phyloP scores from a whole-genome alignment of 352 stramenopile species.

The Phytophthora crassamura region DNA sequence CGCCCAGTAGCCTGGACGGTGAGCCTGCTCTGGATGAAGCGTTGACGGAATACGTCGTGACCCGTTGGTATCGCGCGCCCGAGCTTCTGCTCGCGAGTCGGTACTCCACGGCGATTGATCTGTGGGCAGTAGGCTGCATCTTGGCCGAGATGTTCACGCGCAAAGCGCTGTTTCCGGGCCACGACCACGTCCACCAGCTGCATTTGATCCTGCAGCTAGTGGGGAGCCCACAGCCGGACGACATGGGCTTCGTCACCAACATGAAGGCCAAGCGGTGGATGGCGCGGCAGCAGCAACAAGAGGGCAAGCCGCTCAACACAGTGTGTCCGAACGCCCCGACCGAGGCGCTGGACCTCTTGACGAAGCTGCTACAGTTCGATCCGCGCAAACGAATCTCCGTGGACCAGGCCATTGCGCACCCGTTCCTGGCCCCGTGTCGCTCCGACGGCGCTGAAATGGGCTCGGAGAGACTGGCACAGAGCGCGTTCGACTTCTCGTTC shows the following conservation, averaged over 20 bases:
- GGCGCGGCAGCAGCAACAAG: conserved; percentile 72
- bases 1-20: conserved; percentile 43
- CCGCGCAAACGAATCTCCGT: conserved; percentile 77
- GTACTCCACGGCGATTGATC: conserved; percentile 95
- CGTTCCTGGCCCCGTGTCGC: conserved; percentile 78
- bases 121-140: conserved; percentile 98
- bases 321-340: conserved; percentile 66
- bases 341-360: conserved; percentile 86
- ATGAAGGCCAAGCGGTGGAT: conserved; percentile 87
- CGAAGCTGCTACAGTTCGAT: conserved; percentile 90
- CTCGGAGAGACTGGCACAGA: conserved; percentile 42
- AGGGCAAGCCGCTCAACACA: conserved; percentile 49
- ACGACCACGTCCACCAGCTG: conserved; percentile 90
- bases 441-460: conserved; percentile 51
- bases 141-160: conserved; percentile 97
- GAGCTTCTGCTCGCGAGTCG: conserved; percentile 95
- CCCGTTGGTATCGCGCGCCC: conserved; percentile 94
- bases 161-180: conserved; percentile 80
- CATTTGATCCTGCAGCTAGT: conserved; percentile 88
- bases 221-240: conserved; percentile 61
- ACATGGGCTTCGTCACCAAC: conserved; percentile 87
- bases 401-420: conserved; percentile 78
- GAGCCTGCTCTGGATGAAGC: conserved; percentile 54
- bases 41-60: conserved; percentile 94
- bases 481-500: conserved; percentile 86